phyloP scores from a whole-genome alignment of 2,329 filamentous ascomycete species.

The Pseudopyrenochaeta lycopersici region DNA sequence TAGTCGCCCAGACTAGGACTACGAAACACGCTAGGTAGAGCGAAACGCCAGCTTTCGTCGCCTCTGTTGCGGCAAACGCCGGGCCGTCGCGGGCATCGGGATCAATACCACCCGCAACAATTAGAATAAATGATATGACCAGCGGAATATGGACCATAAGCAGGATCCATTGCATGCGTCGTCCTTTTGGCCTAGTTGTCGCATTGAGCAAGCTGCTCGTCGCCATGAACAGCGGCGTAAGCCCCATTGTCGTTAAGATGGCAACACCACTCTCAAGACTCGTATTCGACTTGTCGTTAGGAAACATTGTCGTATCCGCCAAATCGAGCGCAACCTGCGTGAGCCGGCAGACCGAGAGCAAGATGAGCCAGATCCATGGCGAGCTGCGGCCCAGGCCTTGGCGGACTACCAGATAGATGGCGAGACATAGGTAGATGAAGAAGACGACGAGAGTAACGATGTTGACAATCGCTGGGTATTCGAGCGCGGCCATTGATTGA shows the following conservation, averaged over 20 bases:
- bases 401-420: slow-evolving; percentile 38
- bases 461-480: slow-evolving; percentile 43
- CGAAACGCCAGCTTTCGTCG: slow-evolving; percentile 46
- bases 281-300: slow-evolving; percentile 34
- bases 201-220: slow-evolving; percentile 45
- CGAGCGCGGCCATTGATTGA: slow-evolving; percentile 31
- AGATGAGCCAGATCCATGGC: slow-evolving; percentile 46
- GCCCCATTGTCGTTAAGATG: slow-evolving; percentile 46
- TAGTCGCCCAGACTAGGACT: slow-evolving; percentile 45
- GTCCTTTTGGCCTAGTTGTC: slow-evolving; percentile 44
- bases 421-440: slow-evolving; percentile 40
- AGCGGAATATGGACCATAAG: slow-evolving; percentile 43
- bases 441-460: slow-evolving; percentile 44
- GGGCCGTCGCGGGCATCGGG: slow-evolving; percentile 40
- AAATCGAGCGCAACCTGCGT: slow-evolving; percentile 47
- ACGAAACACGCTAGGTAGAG: slow-evolving; percentile 46
- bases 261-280: slow-evolving; percentile 43
- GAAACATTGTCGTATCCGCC: slow-evolving; percentile 42
- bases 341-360: slow-evolving; percentile 44
- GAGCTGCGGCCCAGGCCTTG: slow-evolving; percentile 45
- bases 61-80: slow-evolving; percentile 43
- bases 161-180: slow-evolving; percentile 50
- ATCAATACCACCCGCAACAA: slow-evolving; percentile 48
- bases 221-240: slow-evolving; percentile 48
- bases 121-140: slow-evolving; percentile 45